Percentiles rank a stretch among this genome's conserved stretches.
phyloP scores from a whole-genome alignment of 2,329 filamentous ascomycete species.

The Plenodomus biglobosus region DNA sequence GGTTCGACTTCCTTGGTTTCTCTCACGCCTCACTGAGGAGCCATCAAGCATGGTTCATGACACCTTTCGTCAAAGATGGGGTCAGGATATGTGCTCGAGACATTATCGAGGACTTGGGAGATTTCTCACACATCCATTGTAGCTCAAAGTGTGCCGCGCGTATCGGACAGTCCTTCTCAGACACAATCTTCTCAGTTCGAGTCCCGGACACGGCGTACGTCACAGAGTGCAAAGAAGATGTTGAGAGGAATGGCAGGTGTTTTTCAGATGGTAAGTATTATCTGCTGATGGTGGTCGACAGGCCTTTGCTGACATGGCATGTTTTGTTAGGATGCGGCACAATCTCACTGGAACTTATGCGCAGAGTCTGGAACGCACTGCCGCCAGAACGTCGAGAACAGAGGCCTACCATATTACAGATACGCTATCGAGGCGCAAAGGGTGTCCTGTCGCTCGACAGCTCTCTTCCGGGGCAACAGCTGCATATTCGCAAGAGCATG shows the following conservation, averaged over 20 bases:
- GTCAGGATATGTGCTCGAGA: slow-evolving; percentile 58
- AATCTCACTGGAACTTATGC: slow-evolving; percentile 63
- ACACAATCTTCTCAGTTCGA: slow-evolving; percentile 69
- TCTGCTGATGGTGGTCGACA: background rate
- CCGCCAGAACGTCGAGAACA: slow-evolving; percentile 45
- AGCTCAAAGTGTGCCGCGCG: slow-evolving; percentile 62
- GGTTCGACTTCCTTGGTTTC: slow-evolving; percentile 39
- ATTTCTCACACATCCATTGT: slow-evolving; percentile 53
- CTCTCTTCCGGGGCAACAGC: slow-evolving; percentile 56
- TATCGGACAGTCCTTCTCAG: slow-evolving; percentile 72
- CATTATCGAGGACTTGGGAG: slow-evolving; percentile 46
- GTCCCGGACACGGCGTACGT: slow-evolving; percentile 52
- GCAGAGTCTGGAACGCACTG: slow-evolving; percentile 61
- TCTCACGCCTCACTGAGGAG: slow-evolving; percentile 35
- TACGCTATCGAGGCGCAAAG: slow-evolving; percentile 73
- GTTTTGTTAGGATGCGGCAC: slow-evolving; percentile 59
- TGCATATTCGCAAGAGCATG: slow-evolving; percentile 74
- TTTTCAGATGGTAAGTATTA: slow-evolving; percentile 69
- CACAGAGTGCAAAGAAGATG: slow-evolving; percentile 51
- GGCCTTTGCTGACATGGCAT: background rate
- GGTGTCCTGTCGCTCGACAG: slow-evolving; percentile 62
- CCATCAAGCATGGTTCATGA: slow-evolving; percentile 40
- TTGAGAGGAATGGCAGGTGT: slow-evolving; percentile 58
- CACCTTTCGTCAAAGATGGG: slow-evolving; percentile 26
- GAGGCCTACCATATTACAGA: slow-evolving; percentile 59